Conservation (phyloP, 345 rosid species). For the Bruguiera sexangula region DNA sequence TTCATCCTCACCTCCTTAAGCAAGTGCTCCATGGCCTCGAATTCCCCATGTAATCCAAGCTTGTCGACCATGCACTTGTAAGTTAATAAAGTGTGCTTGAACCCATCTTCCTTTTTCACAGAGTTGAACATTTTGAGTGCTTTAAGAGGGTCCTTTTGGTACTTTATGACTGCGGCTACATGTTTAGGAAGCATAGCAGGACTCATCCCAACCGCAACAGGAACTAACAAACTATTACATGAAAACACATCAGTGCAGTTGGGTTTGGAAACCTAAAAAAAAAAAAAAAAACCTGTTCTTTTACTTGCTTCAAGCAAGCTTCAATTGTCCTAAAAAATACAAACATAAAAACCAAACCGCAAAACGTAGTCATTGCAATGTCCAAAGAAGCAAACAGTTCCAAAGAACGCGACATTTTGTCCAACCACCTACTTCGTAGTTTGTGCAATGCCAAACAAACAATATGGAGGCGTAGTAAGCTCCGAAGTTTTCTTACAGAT, state of each 20-base stretch:
- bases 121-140: conserved; percentile 78
- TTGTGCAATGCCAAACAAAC: too few species aligned
- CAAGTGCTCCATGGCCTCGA: conserved; percentile 69
- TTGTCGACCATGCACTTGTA: conserved; percentile 70
- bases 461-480: too few species aligned
- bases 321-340: conserved; percentile 15
- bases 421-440: too few species aligned
- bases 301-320: conserved; percentile 16
- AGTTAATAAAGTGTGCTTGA: conserved; percentile 66
- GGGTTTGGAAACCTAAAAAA: not conserved
- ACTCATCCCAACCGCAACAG: conserved; percentile 42
- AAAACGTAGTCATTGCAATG: not conserved
- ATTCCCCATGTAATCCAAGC: conserved; percentile 70
- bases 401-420: not conserved
- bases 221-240: conserved; percentile 8
- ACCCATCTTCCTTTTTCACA: conserved; percentile 57
- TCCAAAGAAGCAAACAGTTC: not conserved
- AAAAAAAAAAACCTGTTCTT: not conserved
- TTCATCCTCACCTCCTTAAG: conserved; percentile 52
- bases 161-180: conserved; percentile 69
- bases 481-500: not conserved
- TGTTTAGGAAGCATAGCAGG: conserved; percentile 65
- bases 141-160: conserved; percentile 62
- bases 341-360: not conserved
- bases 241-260: conserved; percentile 16